Conservation (phyloP, 352 stramenopile species). For the Ochromonadaceae sp. region DNA sequence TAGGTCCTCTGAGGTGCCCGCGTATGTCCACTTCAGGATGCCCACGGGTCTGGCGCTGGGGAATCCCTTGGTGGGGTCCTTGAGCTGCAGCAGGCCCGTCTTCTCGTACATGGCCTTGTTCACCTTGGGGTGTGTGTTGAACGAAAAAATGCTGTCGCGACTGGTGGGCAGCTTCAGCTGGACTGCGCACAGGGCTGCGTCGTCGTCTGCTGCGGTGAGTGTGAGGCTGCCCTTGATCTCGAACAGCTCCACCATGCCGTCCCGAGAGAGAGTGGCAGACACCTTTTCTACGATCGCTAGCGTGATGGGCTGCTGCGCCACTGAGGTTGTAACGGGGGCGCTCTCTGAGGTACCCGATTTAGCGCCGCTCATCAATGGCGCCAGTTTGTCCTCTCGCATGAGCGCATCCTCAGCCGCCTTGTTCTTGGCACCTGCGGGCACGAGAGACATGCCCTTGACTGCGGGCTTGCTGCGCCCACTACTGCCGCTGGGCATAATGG, state of each 20-base stretch:
- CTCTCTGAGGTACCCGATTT: conserved; percentile 22
- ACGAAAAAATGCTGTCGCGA: conserved; percentile 34
- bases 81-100: conserved; percentile 46
- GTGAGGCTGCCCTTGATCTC: conserved; percentile 64
- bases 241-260: conserved; percentile 50
- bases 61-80: conserved; percentile 46
- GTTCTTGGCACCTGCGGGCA: conserved; percentile 18
- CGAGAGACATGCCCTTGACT: conserved; percentile 56
- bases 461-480: not conserved
- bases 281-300: conserved; percentile 45
- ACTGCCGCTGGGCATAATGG: too few species aligned
- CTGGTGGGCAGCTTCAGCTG: conserved; percentile 24
- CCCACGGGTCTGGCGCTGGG: conserved; percentile 44
- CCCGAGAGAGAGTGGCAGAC: conserved; percentile 44
- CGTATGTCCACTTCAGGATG: conserved; percentile 56
- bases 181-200: conserved; percentile 42
- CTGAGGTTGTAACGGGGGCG: conserved; percentile 20
- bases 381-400: conserved; percentile 61
- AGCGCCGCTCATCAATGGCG: conserved; percentile 23
- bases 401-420: conserved; percentile 48
- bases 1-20: conserved; percentile 34
- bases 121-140: conserved; percentile 67
- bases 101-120: conserved; percentile 51
- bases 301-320: conserved; percentile 23
- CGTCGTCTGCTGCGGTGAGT: conserved; percentile 58